Evolutionary conservation across 108 stramenopile genomes (phyloP), one percentile per base, ranked within the genome.

Genomic region (Chaetoceros tenuissimus): DNA sequence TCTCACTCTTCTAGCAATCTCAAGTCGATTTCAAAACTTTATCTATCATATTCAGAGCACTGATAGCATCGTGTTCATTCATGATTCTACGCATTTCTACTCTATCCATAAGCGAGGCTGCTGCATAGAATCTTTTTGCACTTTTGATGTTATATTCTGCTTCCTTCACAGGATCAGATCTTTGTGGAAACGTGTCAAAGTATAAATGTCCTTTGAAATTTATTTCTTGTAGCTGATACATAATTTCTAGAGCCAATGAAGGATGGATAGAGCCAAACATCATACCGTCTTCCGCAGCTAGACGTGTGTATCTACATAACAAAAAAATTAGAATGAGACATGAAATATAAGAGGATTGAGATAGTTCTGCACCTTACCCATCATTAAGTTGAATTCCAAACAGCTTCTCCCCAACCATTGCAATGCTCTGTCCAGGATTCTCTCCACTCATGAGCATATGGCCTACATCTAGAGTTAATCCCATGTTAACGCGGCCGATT

Each of bases 161-260:
- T 59, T 93, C 91, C 51, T 59, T 62, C 18, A 89, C 75, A 1
- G 91, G 91, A 63, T 93, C 91, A 19, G 71, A 78, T 48, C 84
- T 71, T 57, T 86, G 87, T 20, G 91, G 91, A 52, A 93, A 93
- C 7, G 91, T 93, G 51, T 93, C 91, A 71, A 93, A 93, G 56
- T 93, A 93, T 7, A 93, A 64, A 55, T 93, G 91, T 8, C 91
- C 91, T 10, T 48, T 43, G 53, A 83, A 93, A 13, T 67, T 45
- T 8, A 76, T 85, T 44, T 51, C 59, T n/a, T 74, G 63, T 30
- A 91, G 52, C 57, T 87, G 84, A 59, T 86, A 86, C 71, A 92
- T 71, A 24, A 82, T 78, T 63, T 92, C 90, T 31, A 88, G 66
- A 25, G 90, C 90, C 69, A 84, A 72, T 1, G 73, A 69, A 1